Conservation (phyloP, 805 yeast genomes). For the Myxozyma lipomycoides region DNA sequence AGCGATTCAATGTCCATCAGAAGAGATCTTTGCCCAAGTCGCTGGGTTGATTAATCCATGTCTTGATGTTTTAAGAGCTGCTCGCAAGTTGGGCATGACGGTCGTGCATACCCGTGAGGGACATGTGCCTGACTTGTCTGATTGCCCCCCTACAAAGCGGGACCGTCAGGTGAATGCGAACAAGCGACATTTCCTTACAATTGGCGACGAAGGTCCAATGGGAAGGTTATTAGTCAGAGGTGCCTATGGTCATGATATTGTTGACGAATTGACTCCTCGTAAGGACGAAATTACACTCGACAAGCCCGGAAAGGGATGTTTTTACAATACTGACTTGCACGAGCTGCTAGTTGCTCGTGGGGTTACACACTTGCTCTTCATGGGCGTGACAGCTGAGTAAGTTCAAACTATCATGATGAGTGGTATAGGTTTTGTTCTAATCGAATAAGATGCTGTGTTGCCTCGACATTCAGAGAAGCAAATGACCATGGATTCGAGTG, state of each 20-base stretch:
- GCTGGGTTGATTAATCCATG: conserved; percentile 30
- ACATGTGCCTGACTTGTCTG: conserved; percentile 34
- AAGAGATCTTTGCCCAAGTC: conserved; percentile 33
- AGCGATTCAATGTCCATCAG: conserved; percentile 33
- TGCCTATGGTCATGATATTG: conserved; percentile 38
- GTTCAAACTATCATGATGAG: conserved; percentile 1
- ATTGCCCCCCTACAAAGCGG: conserved; percentile 35
- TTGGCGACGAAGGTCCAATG: conserved; percentile 38
- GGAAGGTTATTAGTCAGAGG: conserved; percentile 36
- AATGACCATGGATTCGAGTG: conserved; percentile 39
- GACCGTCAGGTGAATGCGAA: conserved; percentile 32
- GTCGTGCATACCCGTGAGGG: conserved; percentile 39
- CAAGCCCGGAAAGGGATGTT: conserved; percentile 38
- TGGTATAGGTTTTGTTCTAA: neutral
- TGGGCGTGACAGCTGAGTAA: conserved; percentile 39
- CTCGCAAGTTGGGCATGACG: conserved; percentile 34
- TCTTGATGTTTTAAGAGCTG: conserved; percentile 30
- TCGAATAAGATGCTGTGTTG: conserved; percentile 33
- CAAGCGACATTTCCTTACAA: conserved; percentile 28
- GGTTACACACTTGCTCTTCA: conserved; percentile 33
- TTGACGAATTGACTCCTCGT: conserved; percentile 35
- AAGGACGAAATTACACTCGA: conserved; percentile 34
- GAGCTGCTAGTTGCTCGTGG: conserved; percentile 34
- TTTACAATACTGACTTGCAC: conserved; percentile 36
- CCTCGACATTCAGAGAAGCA: conserved; percentile 38